These are phyloP conservation scores for Ophiosphaerella korrae DNA, from an alignment of 2,329 filamentous ascomycete genomes.

Conservation along the genomic window DNA sequence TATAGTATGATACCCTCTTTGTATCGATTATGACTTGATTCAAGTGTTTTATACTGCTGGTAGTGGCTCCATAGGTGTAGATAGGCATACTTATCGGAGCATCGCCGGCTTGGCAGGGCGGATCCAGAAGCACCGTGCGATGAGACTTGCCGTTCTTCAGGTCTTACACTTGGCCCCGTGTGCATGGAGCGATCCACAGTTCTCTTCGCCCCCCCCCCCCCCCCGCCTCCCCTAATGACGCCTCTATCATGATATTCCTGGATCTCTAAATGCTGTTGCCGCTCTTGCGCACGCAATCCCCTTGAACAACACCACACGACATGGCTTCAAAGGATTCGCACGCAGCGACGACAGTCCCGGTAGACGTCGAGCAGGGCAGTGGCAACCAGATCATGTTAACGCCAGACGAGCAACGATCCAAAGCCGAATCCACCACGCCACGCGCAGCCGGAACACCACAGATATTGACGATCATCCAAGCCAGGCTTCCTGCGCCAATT, in stretches of 20 bases:
- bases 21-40: background rate
- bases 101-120: conserved; percentile 7
- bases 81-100: background rate
- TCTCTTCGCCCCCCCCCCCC: too few species aligned
- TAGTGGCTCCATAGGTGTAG: background rate
- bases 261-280: background rate
- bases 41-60: too few species aligned
- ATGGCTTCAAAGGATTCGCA: conserved; percentile 3
- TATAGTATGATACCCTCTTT: conserved; percentile 15
- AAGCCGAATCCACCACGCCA: conserved; percentile 6
- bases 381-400: conserved; percentile 4
- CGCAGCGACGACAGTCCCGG: conserved; percentile 3
- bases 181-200: background rate
- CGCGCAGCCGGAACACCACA: background rate
- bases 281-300: background rate
- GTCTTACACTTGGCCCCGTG: background rate
- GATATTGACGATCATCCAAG: conserved; percentile 15
- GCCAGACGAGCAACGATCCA: conserved; percentile 1
- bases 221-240: background rate
- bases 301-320: conserved; percentile 3
- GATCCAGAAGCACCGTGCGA: conserved; percentile 1
- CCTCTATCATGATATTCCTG: conserved; percentile 5
- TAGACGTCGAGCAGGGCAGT: conserved; percentile 15
- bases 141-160: conserved; percentile 2
- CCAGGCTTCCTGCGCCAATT: conserved; percentile 22